Percentiles rank a stretch among this genome's conserved stretches.
Evolutionary conservation across 2,329 filamentous ascomycete genomes (phyloP).

Genomic region (Sarocladiaceae sp.): DNA sequence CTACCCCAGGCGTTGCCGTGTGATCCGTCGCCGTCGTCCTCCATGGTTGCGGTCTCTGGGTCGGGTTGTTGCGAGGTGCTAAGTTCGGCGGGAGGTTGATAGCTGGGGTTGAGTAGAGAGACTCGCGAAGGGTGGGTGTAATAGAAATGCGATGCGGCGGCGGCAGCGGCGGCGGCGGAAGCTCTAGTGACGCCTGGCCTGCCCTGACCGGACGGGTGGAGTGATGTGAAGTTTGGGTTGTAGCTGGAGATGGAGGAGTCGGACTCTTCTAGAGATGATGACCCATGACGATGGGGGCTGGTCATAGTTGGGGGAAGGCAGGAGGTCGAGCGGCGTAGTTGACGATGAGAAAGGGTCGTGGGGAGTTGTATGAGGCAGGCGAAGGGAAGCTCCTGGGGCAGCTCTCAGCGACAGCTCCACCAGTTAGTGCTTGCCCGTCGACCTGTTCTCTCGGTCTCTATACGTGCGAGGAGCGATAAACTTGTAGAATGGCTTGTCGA

Average conservation of each 20-base stretch:
- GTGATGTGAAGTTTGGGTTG: background rate
- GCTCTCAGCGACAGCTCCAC: conserved; percentile 5
- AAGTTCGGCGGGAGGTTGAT: conserved; percentile 21
- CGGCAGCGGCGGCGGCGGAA: conserved; percentile 1
- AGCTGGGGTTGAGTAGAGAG: conserved; percentile 43
- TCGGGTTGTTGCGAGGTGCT: background rate
- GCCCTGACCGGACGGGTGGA: background rate
- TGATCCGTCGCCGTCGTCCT: conserved; percentile 24
- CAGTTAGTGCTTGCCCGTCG: conserved; percentile 1
- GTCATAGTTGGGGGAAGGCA: conserved; percentile 3
- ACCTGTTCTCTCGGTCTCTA: too few species aligned
- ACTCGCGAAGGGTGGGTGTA: conserved; percentile 25
- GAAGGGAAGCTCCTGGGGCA: conserved; percentile 7
- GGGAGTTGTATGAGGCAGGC: background rate
- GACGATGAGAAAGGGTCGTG: background rate
- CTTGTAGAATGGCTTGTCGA: too few species aligned
- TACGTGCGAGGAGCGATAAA: too few species aligned
- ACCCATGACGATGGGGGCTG: conserved; percentile 7
- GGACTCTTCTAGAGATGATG: conserved; percentile 8
- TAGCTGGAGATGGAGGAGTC: conserved; percentile 6
- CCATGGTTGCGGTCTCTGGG: conserved; percentile 18
- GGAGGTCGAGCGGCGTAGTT: background rate
- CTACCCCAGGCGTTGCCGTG: conserved; percentile 17
- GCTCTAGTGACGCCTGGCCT: conserved; percentile 1
- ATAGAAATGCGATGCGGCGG: conserved; percentile 40